Evolutionary conservation across 2,329 filamentous ascomycete species (phyloP).

Genomic region (Penicillium fuscoglaucum): DNA sequence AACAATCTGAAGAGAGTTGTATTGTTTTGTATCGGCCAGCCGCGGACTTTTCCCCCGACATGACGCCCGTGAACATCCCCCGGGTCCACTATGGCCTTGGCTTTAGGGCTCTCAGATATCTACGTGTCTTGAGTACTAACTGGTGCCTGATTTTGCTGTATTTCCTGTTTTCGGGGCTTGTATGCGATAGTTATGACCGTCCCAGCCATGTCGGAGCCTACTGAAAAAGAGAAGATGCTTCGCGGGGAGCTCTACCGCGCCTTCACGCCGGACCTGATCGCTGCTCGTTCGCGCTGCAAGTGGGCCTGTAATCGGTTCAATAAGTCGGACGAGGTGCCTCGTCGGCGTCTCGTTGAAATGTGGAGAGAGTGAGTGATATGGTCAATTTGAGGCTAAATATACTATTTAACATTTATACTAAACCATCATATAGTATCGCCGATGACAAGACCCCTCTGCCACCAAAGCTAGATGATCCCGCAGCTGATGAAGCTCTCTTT

Average conservation of each 20-base stretch:
- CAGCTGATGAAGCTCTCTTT: constrained; percentile 66
- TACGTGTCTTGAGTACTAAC: background rate
- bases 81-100: background rate
- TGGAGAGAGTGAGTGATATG: constrained; percentile 65
- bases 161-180: background rate
- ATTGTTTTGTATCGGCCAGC: constrained; percentile 6
- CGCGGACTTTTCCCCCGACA: background rate
- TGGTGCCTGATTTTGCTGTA: background rate
- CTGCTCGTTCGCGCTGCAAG: constrained; percentile 63
- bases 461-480: constrained; percentile 54
- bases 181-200: background rate
- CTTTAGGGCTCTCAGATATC: background rate
- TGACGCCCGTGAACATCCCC: background rate
- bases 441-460: constrained; percentile 65
- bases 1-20: constrained; percentile 17
- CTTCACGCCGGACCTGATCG: constrained; percentile 67
- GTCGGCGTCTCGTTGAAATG: constrained; percentile 64
- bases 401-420: background rate
- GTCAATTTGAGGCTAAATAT: background rate
- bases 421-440: constrained; percentile 54
- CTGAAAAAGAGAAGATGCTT: constrained; percentile 54
- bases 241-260: constrained; percentile 72
- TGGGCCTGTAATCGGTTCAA: constrained; percentile 66
- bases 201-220: constrained; percentile 20
- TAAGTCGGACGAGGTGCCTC: constrained; percentile 57